Conservation (phyloP, 441 rosid genomes). For the Pelargonium australe region DNA sequence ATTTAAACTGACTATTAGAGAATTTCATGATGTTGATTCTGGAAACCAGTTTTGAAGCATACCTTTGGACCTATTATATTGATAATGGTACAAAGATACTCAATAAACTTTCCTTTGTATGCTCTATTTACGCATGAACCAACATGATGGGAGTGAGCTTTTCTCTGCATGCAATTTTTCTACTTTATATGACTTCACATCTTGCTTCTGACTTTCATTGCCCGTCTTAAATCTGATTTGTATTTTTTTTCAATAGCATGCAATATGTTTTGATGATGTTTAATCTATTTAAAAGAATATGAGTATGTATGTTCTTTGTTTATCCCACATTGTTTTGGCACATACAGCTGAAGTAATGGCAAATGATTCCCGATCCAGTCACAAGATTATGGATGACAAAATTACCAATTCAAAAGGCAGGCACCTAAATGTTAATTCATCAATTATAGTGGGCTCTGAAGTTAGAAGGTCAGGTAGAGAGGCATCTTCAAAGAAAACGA, state of each 20-base stretch:
- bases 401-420: constrained; percentile 28
- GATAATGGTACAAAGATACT: background rate
- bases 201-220: too few species aligned
- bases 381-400: constrained; percentile 34
- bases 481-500: constrained; percentile 27
- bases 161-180: background rate
- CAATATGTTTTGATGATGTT: background rate
- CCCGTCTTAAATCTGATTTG: too few species aligned
- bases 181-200: too few species aligned
- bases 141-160: background rate
- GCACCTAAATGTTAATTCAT: constrained; percentile 31
- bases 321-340: background rate
- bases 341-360: constrained; percentile 28
- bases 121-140: background rate
- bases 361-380: constrained; percentile 27
- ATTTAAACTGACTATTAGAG: background rate
- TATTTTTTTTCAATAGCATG: too few species aligned
- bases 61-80: background rate
- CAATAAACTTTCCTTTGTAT: background rate
- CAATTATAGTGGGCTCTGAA: constrained; percentile 22
- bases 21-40: background rate
- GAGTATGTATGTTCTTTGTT: background rate
- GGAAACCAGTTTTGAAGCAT: constrained; percentile 1
- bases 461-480: constrained; percentile 52
- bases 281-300: background rate